Base-by-base conservation (phyloP, 78 protist species). In the Emiliania huxleyi region DNA sequence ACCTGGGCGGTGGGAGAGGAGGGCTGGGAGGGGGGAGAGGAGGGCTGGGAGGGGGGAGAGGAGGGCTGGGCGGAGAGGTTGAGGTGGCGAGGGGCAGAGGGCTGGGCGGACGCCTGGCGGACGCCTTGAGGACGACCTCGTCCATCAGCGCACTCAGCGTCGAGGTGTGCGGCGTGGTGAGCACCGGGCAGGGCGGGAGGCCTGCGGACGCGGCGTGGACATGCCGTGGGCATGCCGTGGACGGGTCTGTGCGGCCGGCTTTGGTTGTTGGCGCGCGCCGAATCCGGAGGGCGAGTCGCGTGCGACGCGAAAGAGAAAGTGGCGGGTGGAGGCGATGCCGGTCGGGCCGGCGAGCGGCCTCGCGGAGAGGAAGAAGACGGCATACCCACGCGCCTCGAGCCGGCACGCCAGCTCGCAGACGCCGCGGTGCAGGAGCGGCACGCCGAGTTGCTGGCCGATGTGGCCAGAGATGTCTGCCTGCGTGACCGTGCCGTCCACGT, bases 401-500 rank as follows among this genome's bases (percentile, higher is more conserved):
- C 2, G 18, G n/a, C 43, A 40, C 15, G 19, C 12, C 22, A 77
- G 6, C 46, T 38, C 87, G 46, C 87, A 77, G 29, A 77, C 87
- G 38, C 87, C 87, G 49, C 1, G 12, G 48, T 77, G 87, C 33
- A 33, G 15, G 87, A 6, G 12, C 35, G 48, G 18, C 21, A 21
- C 15, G 12, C 33, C 43, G 18, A 40, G 0, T 3, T 23, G 0
- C 25, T 40, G 1, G 46, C 29, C 45, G 22, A 77, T 11, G n/a
- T 77, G 87, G 29, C 87, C 87, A 35, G 5, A 46, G 8, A 77
- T 1, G 49, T 77, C 87, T 29, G 29, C 1, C 48, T 23, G 48
- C 37, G 87, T 77, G 87, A 77, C 19, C 38, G 87, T 77, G 49
- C 87, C 87, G 46, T 77, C 87, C 15, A 77, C 45, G 87, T 77